A percentile compares a stretch with the other conserved stretches of the same genome.
These are phyloP conservation scores for Helenozyma baotianmanensis DNA, from an alignment of 805 yeast species.

Conservation along the genomic window DNA sequence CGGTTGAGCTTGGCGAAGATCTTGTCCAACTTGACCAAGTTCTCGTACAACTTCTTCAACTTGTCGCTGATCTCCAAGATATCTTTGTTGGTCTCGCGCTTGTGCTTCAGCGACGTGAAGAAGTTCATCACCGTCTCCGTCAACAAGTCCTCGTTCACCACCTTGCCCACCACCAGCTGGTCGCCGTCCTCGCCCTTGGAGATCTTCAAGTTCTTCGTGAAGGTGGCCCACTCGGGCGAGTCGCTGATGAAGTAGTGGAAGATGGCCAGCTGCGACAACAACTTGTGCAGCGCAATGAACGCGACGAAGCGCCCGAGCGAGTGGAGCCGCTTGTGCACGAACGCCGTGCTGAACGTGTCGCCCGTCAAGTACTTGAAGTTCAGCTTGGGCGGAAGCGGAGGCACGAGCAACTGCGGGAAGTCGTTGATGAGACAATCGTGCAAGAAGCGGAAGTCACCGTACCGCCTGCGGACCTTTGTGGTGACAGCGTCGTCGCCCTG, in stretches of 20 bases:
- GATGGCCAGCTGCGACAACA: conserved; percentile 62
- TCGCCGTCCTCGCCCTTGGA: conserved; percentile 13
- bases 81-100: conserved; percentile 71
- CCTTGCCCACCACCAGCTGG: conserved; percentile 31
- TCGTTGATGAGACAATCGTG: conserved; percentile 72
- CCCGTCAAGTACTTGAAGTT: conserved; percentile 90
- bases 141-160: conserved; percentile 67
- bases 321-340: conserved; percentile 76
- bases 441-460: conserved; percentile 79
- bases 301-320: conserved; percentile 73
- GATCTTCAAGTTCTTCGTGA: conserved; percentile 51
- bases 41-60: conserved; percentile 80
- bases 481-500: conserved; percentile 16
- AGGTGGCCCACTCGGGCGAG: conserved; percentile 69
- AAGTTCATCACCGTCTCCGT: conserved; percentile 92
- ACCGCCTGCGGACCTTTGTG: conserved; percentile 68
- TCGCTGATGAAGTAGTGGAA: conserved; percentile 66
- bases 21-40: conserved; percentile 71
- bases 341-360: conserved; percentile 80
- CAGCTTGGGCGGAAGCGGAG: conserved; percentile 92
- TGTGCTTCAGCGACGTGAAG: conserved; percentile 64
- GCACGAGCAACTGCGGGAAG: conserved; percentile 80
- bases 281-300: conserved; percentile 71
- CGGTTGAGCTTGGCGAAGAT: conserved; percentile 69
- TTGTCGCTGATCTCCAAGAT: conserved; percentile 64